phyloP scores from a whole-genome alignment of 805 yeast genomes.

The Yarrowia sp. region DNA sequence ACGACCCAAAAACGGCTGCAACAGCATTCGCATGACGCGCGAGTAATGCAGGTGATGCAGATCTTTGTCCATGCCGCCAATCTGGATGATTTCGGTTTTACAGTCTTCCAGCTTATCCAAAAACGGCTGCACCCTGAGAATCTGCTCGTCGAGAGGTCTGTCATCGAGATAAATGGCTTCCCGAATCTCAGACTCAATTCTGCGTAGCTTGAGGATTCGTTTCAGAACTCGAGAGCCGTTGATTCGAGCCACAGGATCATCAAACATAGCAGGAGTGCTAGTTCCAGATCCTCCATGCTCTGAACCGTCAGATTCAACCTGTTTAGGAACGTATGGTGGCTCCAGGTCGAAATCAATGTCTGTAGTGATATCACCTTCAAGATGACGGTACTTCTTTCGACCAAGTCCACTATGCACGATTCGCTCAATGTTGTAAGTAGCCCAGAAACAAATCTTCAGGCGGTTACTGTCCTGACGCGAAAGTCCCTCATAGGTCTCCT shows the following conservation, averaged over 20 bases:
- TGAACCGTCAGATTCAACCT: constrained; percentile 26
- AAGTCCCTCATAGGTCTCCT: constrained; percentile 5
- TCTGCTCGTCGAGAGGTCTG: constrained; percentile 40
- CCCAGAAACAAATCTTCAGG: constrained; percentile 16
- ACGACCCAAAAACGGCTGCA: constrained; percentile 63
- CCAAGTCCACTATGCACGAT: constrained; percentile 14
- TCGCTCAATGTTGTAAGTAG: constrained; percentile 16
- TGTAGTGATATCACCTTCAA: constrained; percentile 39
- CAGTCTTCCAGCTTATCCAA: constrained; percentile 57
- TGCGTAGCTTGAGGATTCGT: constrained; percentile 54
- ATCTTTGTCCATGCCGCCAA: constrained; percentile 33
- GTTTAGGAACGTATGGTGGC: constrained; percentile 12
- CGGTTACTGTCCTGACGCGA: not conserved
- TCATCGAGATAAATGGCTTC: constrained; percentile 47
- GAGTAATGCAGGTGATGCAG: constrained; percentile 22
- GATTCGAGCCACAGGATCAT: not conserved
- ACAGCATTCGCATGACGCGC: constrained; percentile 51
- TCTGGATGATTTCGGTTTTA: constrained; percentile 48
- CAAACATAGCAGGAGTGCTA: not conserved
- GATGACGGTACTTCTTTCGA: constrained; percentile 7
- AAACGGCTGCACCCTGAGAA: constrained; percentile 51
- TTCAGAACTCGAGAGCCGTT: not conserved
- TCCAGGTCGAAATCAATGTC: constrained; percentile 17
- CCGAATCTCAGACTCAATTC: constrained; percentile 60
- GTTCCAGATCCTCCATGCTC: not conserved